phyloP scores from a whole-genome alignment of 1,284 basidiomycete species.

The Ganoderma lucidum region DNA sequence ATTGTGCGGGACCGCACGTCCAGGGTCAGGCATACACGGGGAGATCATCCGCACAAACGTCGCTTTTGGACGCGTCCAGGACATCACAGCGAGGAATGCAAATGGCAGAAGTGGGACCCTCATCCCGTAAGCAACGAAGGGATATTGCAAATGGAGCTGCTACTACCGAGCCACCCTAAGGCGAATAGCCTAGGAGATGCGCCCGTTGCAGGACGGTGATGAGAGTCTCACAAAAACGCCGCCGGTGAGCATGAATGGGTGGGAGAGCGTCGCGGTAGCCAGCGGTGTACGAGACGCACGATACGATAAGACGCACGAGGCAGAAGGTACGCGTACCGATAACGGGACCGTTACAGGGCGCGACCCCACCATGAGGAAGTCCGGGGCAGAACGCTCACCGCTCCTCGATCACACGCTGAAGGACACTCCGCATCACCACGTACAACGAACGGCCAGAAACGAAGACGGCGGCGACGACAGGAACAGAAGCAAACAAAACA shows the following conservation, averaged over 20 bases:
- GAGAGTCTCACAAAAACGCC: background rate
- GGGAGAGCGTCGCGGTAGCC: background rate
- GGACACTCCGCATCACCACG: background rate
- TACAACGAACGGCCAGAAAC: background rate
- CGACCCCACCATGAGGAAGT: background rate
- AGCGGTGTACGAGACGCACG: background rate
- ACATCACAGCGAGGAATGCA: background rate
- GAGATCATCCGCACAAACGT: background rate
- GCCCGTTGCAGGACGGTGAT: constrained; percentile 7
- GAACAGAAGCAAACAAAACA: constrained; percentile 19
- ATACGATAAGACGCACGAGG: background rate
- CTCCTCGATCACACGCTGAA: background rate
- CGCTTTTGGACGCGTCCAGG: background rate
- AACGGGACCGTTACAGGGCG: background rate
- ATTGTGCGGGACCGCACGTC: background rate
- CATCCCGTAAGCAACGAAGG: background rate
- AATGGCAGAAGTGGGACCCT: background rate
- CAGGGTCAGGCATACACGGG: background rate
- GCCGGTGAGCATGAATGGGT: background rate
- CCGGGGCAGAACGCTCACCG: background rate
- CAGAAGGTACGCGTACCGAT: background rate
- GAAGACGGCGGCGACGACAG: background rate
- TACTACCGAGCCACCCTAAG: background rate
- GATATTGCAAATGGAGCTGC: background rate
- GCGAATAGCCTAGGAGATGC: background rate